Percentiles rank a stretch among this genome's conserved stretches.
phyloP scores from a whole-genome alignment of 208 protist species.

The Acanthamoeba royreba region DNA sequence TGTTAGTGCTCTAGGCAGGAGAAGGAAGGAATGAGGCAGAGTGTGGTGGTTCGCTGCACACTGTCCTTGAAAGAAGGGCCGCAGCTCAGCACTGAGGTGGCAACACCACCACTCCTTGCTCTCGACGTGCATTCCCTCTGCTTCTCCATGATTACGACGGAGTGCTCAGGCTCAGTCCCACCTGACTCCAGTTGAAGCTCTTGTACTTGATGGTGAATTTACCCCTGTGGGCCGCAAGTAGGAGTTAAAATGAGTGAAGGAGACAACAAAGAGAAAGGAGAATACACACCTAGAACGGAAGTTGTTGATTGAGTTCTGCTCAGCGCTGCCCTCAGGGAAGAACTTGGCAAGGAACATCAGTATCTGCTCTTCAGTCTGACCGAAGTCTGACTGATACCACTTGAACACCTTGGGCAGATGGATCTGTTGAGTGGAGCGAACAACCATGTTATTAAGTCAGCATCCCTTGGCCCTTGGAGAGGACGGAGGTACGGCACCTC shows the following conservation, averaged over 20 bases:
- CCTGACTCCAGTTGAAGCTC: neutral
- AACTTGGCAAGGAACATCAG: neutral
- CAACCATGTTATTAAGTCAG: no score
- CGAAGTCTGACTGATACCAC: conserved; percentile 32
- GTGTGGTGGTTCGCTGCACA: no score
- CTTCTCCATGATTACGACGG: neutral
- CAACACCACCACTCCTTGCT: neutral
- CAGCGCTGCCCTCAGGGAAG: neutral
- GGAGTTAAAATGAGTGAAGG: neutral
- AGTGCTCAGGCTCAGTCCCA: neutral
- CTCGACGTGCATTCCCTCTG: neutral
- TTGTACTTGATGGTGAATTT: conserved; percentile 17
- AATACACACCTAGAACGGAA: no score
- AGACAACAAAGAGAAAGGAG: no score
- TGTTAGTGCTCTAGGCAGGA: neutral
- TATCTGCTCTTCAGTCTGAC: neutral
- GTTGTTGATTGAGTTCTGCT: neutral
- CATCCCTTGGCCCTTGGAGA: no score
- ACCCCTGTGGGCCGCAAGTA: neutral
- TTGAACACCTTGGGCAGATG: conserved; percentile 2
- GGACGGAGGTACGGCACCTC: neutral
- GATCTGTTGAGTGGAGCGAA: neutral
- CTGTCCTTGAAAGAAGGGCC: no score
- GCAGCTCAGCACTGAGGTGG: neutral
- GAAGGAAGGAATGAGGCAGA: no score